Evolutionary conservation across 2,329 filamentous ascomycete species (phyloP).

Genomic region (Colletotrichum karsti): DNA sequence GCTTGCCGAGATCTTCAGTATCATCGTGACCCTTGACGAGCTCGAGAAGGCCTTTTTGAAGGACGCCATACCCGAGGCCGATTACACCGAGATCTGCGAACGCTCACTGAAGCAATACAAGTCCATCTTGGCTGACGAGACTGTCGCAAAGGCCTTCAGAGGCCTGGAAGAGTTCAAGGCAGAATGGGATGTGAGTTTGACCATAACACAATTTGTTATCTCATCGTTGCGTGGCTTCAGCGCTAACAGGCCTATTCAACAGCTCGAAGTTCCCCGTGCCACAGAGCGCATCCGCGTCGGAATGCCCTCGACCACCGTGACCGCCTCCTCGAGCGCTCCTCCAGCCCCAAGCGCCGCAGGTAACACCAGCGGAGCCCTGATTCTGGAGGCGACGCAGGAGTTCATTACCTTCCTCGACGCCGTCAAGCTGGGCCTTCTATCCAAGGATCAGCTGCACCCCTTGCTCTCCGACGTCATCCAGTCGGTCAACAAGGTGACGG

Average conservation of each 20-base stretch:
- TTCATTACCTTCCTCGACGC: constrained; percentile 99
- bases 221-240: not conserved
- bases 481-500: constrained; percentile 95
- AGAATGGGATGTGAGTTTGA: constrained; percentile 82
- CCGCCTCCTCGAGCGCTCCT: constrained; percentile 55
- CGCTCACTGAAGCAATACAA: constrained; percentile 96
- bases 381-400: constrained; percentile 92
- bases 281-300: constrained; percentile 93
- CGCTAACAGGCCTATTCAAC: constrained; percentile 7
- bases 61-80: constrained; percentile 88
- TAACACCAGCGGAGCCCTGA: constrained; percentile 69
- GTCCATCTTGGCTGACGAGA: constrained; percentile 89
- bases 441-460: constrained; percentile 96
- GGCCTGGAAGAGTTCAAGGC: constrained; percentile 91
- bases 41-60: constrained; percentile 97
- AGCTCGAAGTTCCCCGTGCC: constrained; percentile 94
- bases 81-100: constrained; percentile 97
- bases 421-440: constrained; percentile 87
- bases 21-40: constrained; percentile 93
- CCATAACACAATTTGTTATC: not conserved
- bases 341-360: constrained; percentile 51
- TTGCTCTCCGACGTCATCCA: constrained; percentile 95
- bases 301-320: constrained; percentile 84
- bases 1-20: constrained; percentile 96
- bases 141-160: constrained; percentile 86